Evolutionary conservation across 768 basidiomycete genomes (phyloP).

Genomic region (Termitomyces bulborhizus): DNA sequence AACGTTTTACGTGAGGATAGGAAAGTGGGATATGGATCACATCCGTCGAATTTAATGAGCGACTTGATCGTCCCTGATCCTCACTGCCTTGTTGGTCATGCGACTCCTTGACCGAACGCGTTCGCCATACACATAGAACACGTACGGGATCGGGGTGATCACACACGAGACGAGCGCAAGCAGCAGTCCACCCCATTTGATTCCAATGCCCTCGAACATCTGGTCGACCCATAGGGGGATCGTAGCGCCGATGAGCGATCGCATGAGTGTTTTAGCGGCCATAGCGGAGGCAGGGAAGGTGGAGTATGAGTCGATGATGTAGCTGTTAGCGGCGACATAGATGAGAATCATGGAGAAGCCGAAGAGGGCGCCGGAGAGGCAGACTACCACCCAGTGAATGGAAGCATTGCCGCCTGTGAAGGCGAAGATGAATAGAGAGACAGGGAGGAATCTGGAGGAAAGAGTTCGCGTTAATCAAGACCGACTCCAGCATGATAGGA

Average conservation of each 20-base stretch:
- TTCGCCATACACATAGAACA: conserved; percentile 35
- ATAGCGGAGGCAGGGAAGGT: conserved; percentile 38
- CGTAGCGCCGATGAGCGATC: conserved; percentile 30
- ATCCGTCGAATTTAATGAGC: background rate
- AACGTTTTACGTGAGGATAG: background rate
- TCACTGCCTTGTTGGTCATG: conserved; percentile 5
- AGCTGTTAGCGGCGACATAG: conserved; percentile 38
- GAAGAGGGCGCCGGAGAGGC: conserved; percentile 30
- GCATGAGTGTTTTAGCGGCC: conserved; percentile 37
- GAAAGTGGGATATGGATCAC: background rate
- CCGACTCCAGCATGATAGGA: background rate
- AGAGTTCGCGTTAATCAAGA: background rate
- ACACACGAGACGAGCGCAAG: conserved; percentile 25
- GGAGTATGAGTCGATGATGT: conserved; percentile 39
- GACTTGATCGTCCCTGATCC: background rate
- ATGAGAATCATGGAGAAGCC: conserved; percentile 36
- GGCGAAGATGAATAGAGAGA: conserved; percentile 37
- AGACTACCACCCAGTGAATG: conserved; percentile 32
- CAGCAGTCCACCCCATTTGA: conserved; percentile 32
- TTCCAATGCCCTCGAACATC: conserved; percentile 36
- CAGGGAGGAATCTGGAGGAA: conserved; percentile 23
- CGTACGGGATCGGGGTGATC: conserved; percentile 33
- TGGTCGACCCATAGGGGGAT: conserved; percentile 34
- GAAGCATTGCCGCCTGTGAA: conserved; percentile 33
- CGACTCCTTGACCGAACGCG: conserved; percentile 26